Evolutionary conservation across 2,329 filamentous ascomycete genomes (phyloP), one percentile per base, ranked within the genome.

Genomic region (Aureobasidium lini): DNA sequence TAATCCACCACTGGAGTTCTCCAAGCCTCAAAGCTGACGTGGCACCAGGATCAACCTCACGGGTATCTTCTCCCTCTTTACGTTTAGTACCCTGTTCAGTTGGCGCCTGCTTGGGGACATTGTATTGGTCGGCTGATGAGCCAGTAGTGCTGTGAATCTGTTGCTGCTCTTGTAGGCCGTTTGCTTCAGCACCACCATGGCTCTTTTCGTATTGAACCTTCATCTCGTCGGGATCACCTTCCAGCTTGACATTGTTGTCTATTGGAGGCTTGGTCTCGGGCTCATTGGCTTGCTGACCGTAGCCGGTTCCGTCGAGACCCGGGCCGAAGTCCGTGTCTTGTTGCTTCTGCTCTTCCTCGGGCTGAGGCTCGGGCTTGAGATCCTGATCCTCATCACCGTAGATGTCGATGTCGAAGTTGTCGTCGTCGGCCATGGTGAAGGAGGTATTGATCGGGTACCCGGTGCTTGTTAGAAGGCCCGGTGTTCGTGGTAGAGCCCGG

Each of bases 1-100:
- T 95, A 32, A 86, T 92, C 93, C 93, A 97, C 94, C 94, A 99
- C 72, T 89, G 88, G 9, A 99, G 79, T 52, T 97, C 94, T 2
- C 90, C 92, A 57, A 97, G 84, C 72, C 95, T 84, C 32, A 97
- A 76, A 0, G 92, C 91, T 28, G 85, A 79, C 5, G 82, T 84
- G 2, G 85, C 84, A 62, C 81, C 80, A 1, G 80, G 79, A 61
- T 86, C 84, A 5, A 79, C 61, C 37, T 68, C 64, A 23, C 63
- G 56, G 57, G 84, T 81, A 56, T 81, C 79, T 43, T 77, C 76
- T 18, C 76, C 77, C 61, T 83, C 81, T 69, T 87, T 86, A 60
- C 84, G 81, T 70, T 87, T 87, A 48, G 78, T 75, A 39, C 82
- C 83, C 66, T 85, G 82, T 61, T 79, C 79, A 46, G 76, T 75